Evolutionary conservation across 257 asterid species (phyloP).

Genomic region (Przewalskia tangutica): DNA sequence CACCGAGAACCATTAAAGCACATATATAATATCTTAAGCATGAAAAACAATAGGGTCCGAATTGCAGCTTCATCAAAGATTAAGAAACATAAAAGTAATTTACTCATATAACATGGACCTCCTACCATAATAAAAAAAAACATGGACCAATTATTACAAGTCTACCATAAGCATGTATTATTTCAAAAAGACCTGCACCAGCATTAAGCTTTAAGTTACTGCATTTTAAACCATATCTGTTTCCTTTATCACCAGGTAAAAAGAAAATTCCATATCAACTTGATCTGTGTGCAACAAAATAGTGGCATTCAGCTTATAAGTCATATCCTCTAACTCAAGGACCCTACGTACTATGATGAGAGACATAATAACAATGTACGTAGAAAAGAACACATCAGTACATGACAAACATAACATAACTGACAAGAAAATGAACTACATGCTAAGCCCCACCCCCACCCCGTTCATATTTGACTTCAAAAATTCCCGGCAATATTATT

Average conservation of each 20-base stretch:
- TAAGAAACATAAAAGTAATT: neutral
- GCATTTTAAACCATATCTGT: neutral
- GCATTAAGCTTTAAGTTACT: neutral
- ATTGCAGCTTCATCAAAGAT: neutral
- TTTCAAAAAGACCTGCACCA: neutral
- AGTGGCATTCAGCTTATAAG: neutral
- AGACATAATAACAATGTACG: neutral
- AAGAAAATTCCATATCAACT: neutral
- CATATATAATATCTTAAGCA: neutral
- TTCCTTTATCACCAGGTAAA: neutral
- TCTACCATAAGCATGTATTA: neutral
- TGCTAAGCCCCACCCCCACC: neutral
- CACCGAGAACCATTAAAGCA: neutral
- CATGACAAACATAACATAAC: neutral
- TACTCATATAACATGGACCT: neutral
- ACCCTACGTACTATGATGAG: neutral
- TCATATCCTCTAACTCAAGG: neutral
- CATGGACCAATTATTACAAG: neutral
- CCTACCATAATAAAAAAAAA: neutral
- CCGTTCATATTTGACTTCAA: neutral
- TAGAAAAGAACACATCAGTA: neutral
- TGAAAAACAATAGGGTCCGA: neutral
- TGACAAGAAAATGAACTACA: neutral
- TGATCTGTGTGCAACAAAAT: neutral
- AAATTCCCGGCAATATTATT: neutral